Evolutionary conservation across 495 filamentous ascomycete species (phyloP).

Genomic region (Chaetomium cochliodes): DNA sequence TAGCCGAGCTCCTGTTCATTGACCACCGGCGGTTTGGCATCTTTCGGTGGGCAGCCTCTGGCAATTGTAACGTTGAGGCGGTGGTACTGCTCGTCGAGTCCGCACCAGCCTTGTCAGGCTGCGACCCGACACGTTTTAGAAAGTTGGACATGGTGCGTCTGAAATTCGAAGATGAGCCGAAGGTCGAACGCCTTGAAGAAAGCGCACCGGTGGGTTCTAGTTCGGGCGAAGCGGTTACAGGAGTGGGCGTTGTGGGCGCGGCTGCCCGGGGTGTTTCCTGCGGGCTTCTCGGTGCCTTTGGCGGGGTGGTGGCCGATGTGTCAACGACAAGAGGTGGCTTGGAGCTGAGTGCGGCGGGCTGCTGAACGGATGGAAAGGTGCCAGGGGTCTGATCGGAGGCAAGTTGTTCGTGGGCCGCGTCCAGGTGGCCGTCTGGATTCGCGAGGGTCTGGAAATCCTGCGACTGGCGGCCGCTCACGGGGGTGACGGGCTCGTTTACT

Average conservation of each 20-base stretch:
- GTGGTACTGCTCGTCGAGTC: constrained; percentile 23
- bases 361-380: constrained; percentile 25
- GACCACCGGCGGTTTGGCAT: constrained; percentile 45
- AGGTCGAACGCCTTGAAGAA: constrained; percentile 38
- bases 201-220: constrained; percentile 35
- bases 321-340: constrained; percentile 35
- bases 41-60: constrained; percentile 32
- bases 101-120: constrained; percentile 32
- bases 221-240: constrained; percentile 20
- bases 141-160: constrained; percentile 42
- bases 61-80: constrained; percentile 23
- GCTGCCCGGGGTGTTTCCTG: constrained; percentile 20
- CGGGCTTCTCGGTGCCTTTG: constrained; percentile 16
- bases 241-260: constrained; percentile 24
- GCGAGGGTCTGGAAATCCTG: constrained; percentile 48
- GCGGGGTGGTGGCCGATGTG: constrained; percentile 30
- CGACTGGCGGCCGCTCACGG: constrained; percentile 51
- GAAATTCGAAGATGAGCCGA: constrained; percentile 36
- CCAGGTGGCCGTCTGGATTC: constrained; percentile 41
- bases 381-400: constrained; percentile 32
- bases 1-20: constrained; percentile 45
- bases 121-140: constrained; percentile 35
- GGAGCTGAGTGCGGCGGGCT: constrained; percentile 24
- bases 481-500: constrained; percentile 49
- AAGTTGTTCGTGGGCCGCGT: constrained; percentile 34